Evolutionary conservation across 345 rosid species (phyloP), one percentile per base, ranked within the genome.

Genomic region (Chamaenerion angustifolium): DNA sequence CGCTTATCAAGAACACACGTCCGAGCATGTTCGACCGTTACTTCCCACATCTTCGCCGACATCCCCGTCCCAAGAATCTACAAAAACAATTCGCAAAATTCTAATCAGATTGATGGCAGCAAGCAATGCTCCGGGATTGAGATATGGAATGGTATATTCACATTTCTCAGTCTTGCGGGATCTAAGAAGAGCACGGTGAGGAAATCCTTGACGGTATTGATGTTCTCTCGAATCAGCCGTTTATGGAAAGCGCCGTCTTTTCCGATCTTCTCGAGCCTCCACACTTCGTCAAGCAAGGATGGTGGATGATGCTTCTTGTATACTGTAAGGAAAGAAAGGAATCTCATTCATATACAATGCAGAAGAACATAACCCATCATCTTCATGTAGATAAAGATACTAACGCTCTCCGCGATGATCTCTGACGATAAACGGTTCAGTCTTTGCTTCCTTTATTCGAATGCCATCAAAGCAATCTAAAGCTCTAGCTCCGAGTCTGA

Each of bases 11-110:
- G 70, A 41, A 68, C 70, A 59, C 96, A 92, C 0, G 96, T 76
- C 44, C 69, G 74, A 49, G 98, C 94, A 69, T 92, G 98, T 57
- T 87, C 95, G 47, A 84, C 62, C 0, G 94, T 82, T 45, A 87
- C 79, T 57, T 92, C 98, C 96, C 98, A 92, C 96, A 84, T 92
- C 79, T 87, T 92, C 40, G 96, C 77, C 56, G 98, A 92, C 98
- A 92, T 92, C 16, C 98, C 98, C 3, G 95, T 75, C 51, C 98
- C 98, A 43, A 92, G 90, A 64, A 87, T 75, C 98, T 21, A 57
- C n/a, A 13, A 18, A 42, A 31, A 23, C 43, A 16, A 12, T 8
- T 8, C 11, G 8, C 11, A 15, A 43, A 54, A 12, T 17, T 13
- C 25, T 2, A 4, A 23, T 8, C 11, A 11, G 18, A 51, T 13